A percentile compares a stretch with the other conserved stretches of the same genome.
Conservation (phyloP, 225 moss, liverwort and hornwort genomes). For the Anthoceros angustus region DNA sequence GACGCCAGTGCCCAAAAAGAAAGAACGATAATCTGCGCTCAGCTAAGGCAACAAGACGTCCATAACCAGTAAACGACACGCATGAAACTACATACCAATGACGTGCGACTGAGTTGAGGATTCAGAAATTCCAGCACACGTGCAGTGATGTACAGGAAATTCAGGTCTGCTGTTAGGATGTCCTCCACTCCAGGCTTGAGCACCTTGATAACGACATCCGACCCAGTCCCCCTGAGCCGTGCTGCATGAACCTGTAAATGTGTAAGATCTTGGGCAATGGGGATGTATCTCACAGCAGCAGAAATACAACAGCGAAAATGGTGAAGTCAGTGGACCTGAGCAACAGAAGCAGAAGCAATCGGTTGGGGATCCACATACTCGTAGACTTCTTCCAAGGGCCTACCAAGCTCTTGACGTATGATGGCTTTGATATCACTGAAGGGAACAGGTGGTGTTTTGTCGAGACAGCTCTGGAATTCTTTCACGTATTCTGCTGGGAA, state of each 20-base stretch:
- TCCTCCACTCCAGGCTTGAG: constrained; percentile 92
- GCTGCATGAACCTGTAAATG: constrained; percentile 82
- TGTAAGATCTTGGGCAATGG: background rate
- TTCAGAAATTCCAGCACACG: constrained; percentile 84
- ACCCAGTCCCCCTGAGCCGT: constrained; percentile 64
- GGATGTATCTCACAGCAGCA: background rate
- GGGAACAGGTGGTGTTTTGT: constrained; percentile 64
- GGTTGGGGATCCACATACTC: constrained; percentile 72
- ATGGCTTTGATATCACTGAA: constrained; percentile 61
- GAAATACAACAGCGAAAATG: background rate
- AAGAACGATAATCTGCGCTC: background rate
- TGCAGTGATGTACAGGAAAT: constrained; percentile 83
- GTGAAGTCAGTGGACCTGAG: constrained; percentile 39
- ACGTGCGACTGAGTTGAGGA: constrained; percentile 70
- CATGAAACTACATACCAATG: constrained; percentile 38
- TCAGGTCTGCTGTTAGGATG: constrained; percentile 67
- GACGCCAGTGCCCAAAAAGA: background rate
- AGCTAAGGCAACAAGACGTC: background rate
- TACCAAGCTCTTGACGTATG: constrained; percentile 62
- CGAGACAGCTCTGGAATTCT: constrained; percentile 93
- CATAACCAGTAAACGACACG: background rate
- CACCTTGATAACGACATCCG: constrained; percentile 92
- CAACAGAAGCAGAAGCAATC: constrained; percentile 89
- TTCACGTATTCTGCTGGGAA: constrained; percentile 91
- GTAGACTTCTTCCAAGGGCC: constrained; percentile 80